These are phyloP conservation scores for Raddia distichophylla DNA, from an alignment of 176 grass and related monocot genomes.

Conservation along the genomic window DNA sequence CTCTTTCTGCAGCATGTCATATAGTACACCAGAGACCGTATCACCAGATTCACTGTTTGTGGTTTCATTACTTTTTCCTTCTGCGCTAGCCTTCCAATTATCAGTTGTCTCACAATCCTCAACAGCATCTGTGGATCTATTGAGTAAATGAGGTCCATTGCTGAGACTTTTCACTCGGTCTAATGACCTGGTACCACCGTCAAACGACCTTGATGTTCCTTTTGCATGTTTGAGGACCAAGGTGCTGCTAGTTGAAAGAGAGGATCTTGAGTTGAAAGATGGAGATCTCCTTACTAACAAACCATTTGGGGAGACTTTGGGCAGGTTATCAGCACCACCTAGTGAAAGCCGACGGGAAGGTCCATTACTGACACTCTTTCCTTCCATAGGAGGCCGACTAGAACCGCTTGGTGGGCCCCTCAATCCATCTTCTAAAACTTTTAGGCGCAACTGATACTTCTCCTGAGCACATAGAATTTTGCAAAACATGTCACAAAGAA, in stretches of 20 bases:
- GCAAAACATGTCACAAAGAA: not conserved
- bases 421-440: conserved; percentile 90
- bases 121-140: conserved; percentile 61
- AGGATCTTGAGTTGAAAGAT: conserved; percentile 78
- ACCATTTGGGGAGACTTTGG: conserved; percentile 61
- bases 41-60: conserved; percentile 55
- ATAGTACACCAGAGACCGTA: conserved; percentile 79
- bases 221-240: conserved; percentile 75
- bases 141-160: conserved; percentile 63
- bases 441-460: conserved; percentile 82
- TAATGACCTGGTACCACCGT: conserved; percentile 77
- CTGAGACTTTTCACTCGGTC: conserved; percentile 53
- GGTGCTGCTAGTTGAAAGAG: conserved; percentile 66
- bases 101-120: conserved; percentile 51
- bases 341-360: conserved; percentile 70
- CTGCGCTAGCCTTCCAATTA: conserved; percentile 49
- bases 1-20: conserved; percentile 95
- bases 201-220: conserved; percentile 84
- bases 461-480: conserved; percentile 55
- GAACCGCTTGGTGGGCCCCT: conserved; percentile 66
- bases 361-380: conserved; percentile 62
- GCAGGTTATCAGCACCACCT: conserved; percentile 72
- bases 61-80: conserved; percentile 57
- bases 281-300: conserved; percentile 70
- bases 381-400: conserved; percentile 56